A percentile compares a stretch with the other conserved stretches of the same genome.
Evolutionary conservation across 2,329 filamentous ascomycete species (phyloP).

Genomic region (Hypoxylon sp.): DNA sequence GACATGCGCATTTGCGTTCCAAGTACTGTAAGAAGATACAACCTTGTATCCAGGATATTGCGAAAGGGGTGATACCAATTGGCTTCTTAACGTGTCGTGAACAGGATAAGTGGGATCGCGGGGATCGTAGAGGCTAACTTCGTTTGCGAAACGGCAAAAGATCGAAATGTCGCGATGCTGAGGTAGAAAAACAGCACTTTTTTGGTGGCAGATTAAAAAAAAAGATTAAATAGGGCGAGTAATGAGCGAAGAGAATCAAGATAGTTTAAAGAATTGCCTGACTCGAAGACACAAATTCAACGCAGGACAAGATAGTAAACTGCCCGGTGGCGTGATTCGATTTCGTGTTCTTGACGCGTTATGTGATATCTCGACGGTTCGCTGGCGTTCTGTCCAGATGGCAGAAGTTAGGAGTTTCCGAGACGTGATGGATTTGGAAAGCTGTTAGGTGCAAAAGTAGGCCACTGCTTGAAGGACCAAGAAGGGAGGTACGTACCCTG

Average conservation of each 20-base stretch:
- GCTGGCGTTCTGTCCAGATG: conserved; percentile 22
- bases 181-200: conserved; percentile 3
- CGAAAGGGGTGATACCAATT: conserved; percentile 37
- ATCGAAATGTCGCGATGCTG: conserved; percentile 18
- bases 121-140: conserved; percentile 5
- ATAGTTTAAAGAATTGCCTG: conserved; percentile 29
- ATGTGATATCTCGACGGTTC: conserved; percentile 20
- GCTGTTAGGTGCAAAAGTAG: conserved; percentile 34
- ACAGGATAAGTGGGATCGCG: not conserved
- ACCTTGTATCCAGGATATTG: conserved; percentile 30
- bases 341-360: conserved; percentile 17
- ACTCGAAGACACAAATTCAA: conserved; percentile 27
- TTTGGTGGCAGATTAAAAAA: conserved; percentile 27
- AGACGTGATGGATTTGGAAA: conserved; percentile 42
- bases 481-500: conserved; percentile 21
- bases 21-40: conserved; percentile 25
- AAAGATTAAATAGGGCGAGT: conserved; percentile 31
- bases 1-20: conserved; percentile 49
- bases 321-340: conserved; percentile 6
- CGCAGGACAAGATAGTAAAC: conserved; percentile 11
- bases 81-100: conserved; percentile 18
- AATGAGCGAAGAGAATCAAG: conserved; percentile 46
- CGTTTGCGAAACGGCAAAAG: conserved; percentile 12
- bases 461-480: conserved; percentile 1
- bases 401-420: conserved; percentile 31